Evolutionary conservation across 176 grass and related monocot species (phyloP), one percentile per base, ranked within the genome.

Genomic region (Otatea glauca): DNA sequence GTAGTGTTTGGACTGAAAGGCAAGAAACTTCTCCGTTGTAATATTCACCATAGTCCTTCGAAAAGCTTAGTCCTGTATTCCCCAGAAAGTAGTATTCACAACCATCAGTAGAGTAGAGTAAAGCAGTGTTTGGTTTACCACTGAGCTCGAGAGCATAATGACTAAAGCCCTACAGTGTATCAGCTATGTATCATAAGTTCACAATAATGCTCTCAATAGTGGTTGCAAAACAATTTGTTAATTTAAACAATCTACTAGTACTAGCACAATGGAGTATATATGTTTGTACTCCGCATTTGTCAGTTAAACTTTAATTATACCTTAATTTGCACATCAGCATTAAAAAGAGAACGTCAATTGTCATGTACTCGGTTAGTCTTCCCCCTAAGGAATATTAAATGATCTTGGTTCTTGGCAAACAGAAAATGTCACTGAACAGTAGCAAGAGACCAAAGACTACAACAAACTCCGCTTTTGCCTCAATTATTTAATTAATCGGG

Each of bases 391-490:
- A 76, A 53, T 89, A 81, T 45, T 37, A 0, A 81, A 62, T 51
- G 14, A 59, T 20, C 8, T 43, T 50, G 54, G 23, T 55, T 45
- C 53, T 86, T 81, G 45, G 54, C 35, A 53, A 38, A 47, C 76
- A 37, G 20, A 37, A 74, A 83, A 6, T 66, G 84, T 50, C 88
- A 90, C 84, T 83, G 7, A 50, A 72, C 67, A 39, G 47, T 78
- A 79, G 32, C 67, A 75, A 68, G 39, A 62, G 61, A 83, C 66
- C 66, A 49, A 72, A 44, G 29, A 77, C 15, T 54, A 0, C 4
- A 70, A 74, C 27, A 10, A 69, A 20, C 51, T 60, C 13, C 42
- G 29, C 5, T 48, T 71, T 50, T 48, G 59, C 18, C 70, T 49
- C 49, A 56, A 35, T 73, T 66, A 11, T 77, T 72, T 4, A 37